Evolutionary conservation across 768 basidiomycete genomes (phyloP), one percentile per base, ranked within the genome.

Genomic region (Phallus indusiatus): DNA sequence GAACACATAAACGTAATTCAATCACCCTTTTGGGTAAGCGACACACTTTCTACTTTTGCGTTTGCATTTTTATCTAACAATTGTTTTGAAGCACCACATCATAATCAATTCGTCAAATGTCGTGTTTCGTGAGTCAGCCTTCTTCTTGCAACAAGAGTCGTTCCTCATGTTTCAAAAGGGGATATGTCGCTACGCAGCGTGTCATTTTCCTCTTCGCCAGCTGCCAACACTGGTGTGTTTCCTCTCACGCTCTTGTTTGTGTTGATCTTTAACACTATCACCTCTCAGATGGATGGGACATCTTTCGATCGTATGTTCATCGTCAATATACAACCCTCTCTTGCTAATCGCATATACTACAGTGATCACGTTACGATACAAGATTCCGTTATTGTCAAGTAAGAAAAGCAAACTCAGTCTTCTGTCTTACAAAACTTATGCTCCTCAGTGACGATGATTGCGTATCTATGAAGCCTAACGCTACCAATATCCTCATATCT

Each of bases 401-500:
- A 47, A 16, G 61, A 46, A 21, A 22, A 51, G 42, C 22, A 47
- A 21, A 16, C 16, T 8, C 46, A 28, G 14, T 36, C 9, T 34
- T 14, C 5, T 9, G 18, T 20, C 24, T 53, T 14, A 54, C 28
- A 16, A 3, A 12, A 36, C n/a, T 21, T 21, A 55, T 24, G 5
- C 16, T 11, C 34, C 46, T 9, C 24, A 63, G 59, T 34, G 61
- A 76, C 1, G 81, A 83, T 59, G 81, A 82, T 63, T 83, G 81
- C 64, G 83, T 86, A 16, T 75, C 71, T 1, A 75, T 78, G 71
- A 78, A 78, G 64, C 76, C 76, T 9, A 78, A 80, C 62, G 68
- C 83, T 0, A 85, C 84, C 0, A 80, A 83, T 63, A 74, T 83
- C 57, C 64, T 79, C 10, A 82, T 84, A 3, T 72, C 76, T 18